Conservation (phyloP, 441 rosid genomes). For the Eutrema salsugineum region DNA sequence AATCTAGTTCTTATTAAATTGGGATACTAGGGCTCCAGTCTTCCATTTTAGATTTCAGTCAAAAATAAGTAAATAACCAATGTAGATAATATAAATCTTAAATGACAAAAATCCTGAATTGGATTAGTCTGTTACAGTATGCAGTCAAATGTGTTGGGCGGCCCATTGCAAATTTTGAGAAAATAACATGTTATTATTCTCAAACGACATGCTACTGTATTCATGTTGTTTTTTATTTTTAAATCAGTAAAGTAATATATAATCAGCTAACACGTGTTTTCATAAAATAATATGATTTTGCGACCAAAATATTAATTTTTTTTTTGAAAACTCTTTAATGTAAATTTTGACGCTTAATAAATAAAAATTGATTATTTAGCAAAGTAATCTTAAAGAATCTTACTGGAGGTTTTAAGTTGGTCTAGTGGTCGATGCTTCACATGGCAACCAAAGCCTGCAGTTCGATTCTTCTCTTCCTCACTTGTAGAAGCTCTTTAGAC, state of each 20-base stretch:
- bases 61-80: too few relatives aligned
- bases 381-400: background rate
- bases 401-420: too few relatives aligned
- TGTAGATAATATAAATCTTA: background rate
- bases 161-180: background rate
- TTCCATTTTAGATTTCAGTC: too few relatives aligned
- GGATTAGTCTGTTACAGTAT: background rate
- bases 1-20: too few relatives aligned
- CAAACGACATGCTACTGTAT: background rate
- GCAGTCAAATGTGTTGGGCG: background rate
- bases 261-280: background rate
- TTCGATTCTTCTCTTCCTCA: too few relatives aligned
- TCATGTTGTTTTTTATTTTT: background rate
- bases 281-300: background rate
- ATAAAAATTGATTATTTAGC: background rate
- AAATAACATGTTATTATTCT: background rate
- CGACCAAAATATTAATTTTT: too few relatives aligned
- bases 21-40: too few relatives aligned
- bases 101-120: background rate
- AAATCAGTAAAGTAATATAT: background rate
- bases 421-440: too few relatives aligned
- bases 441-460: too few relatives aligned
- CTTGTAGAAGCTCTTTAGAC: too few relatives aligned
- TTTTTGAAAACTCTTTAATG: background rate
- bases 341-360: background rate